phyloP scores from a whole-genome alignment of 495 filamentous ascomycete genomes.

The Recurvomyces mirabilis region DNA sequence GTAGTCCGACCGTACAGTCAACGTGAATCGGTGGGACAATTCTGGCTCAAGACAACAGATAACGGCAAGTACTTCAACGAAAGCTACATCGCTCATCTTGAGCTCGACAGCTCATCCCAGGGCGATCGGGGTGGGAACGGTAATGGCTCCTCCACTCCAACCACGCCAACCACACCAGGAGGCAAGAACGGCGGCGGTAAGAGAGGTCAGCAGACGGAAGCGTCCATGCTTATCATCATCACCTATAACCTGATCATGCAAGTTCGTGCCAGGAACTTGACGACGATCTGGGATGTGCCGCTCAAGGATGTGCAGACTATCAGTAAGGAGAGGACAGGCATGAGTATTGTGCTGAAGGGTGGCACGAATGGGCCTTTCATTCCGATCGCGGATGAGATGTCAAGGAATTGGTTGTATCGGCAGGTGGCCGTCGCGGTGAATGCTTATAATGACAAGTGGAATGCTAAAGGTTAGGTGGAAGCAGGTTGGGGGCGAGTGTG shows the following conservation, averaged over 20 bases:
- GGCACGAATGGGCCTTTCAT: constrained; percentile 92
- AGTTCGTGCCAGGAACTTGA: constrained; percentile 69
- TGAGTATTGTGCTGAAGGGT: constrained; percentile 77
- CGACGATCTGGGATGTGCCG: constrained; percentile 88
- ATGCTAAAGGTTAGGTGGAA: constrained; percentile 41
- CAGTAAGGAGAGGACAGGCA: constrained; percentile 86
- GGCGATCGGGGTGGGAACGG: constrained; percentile 15
- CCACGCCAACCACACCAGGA: too few species aligned
- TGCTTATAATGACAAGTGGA: constrained; percentile 61
- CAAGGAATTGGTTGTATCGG: constrained; percentile 74
- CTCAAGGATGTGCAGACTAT: constrained; percentile 95
- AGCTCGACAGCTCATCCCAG: constrained; percentile 59
- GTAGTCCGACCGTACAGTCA: constrained; percentile 92
- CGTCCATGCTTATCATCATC: constrained; percentile 73
- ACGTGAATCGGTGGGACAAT: constrained; percentile 91
- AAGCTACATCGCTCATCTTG: constrained; percentile 90
- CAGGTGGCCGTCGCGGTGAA: constrained; percentile 59
- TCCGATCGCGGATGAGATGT: constrained; percentile 78
- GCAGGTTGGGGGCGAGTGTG: neutral
- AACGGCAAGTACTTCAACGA: constrained; percentile 97
- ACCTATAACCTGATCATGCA: constrained; percentile 89
- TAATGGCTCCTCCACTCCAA: too few species aligned
- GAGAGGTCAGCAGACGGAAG: constrained; percentile 40
- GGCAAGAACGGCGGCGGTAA: constrained; percentile 45
- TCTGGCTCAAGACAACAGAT: constrained; percentile 96